These are phyloP conservation scores for Rhododendron henanense DNA, from an alignment of 148 eudicot genomes.

Conservation along the genomic window DNA sequence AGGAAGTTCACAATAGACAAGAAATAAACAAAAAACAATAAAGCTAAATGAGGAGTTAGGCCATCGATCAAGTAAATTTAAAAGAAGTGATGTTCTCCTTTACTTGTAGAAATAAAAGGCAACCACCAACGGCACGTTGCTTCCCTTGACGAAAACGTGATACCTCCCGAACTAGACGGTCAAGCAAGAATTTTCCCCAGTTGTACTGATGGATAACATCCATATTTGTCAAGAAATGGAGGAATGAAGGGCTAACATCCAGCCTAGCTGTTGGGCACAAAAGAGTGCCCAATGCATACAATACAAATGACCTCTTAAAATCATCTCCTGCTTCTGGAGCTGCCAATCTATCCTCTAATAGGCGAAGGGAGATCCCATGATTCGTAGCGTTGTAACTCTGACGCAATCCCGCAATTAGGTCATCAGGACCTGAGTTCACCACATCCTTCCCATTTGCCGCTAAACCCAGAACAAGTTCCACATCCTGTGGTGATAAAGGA, in stretches of 20 bases:
- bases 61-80: not conserved
- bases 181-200: constrained; percentile 45
- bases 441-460: constrained; percentile 41
- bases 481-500: constrained; percentile 43
- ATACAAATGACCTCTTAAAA: constrained; percentile 44
- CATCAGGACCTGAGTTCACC: constrained; percentile 44
- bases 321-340: constrained; percentile 42
- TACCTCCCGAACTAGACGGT: constrained; percentile 44
- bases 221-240: constrained; percentile 39
- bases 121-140: constrained; percentile 52
- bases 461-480: constrained; percentile 45
- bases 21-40: no score
- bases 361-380: constrained; percentile 41
- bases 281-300: constrained; percentile 41
- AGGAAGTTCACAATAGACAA: not conserved
- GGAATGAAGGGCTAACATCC: constrained; percentile 45
- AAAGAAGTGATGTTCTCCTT: not conserved
- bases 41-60: not conserved
- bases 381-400: constrained; percentile 36
- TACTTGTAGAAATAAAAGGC: constrained; percentile 48
- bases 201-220: constrained; percentile 39
- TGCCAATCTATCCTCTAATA: constrained; percentile 36
- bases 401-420: constrained; percentile 28
- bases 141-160: constrained; percentile 44
- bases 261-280: constrained; percentile 49